Conservation (phyloP, 192 early-diverging fungal genomes). For the Coemansia brasiliensis region DNA sequence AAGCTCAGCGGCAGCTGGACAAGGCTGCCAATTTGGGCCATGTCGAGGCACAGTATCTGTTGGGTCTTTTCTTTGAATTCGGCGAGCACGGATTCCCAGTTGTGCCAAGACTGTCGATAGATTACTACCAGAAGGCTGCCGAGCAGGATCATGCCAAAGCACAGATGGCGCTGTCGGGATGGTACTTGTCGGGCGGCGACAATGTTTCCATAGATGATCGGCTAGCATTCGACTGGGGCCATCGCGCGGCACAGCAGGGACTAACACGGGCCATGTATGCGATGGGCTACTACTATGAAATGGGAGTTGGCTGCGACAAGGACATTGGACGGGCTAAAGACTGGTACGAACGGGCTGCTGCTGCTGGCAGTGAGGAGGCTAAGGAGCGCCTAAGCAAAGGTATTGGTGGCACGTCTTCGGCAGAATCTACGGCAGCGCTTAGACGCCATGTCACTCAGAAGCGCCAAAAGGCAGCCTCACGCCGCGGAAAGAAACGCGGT, state of each 20-base stretch:
- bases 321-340: constrained; percentile 59
- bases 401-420: constrained; percentile 17
- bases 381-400: constrained; percentile 48
- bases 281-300: constrained; percentile 88
- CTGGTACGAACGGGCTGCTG: constrained; percentile 70
- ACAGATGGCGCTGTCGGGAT: constrained; percentile 84
- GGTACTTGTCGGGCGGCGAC: constrained; percentile 80
- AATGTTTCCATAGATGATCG: constrained; percentile 65
- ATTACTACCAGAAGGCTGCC: constrained; percentile 81
- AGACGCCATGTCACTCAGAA: constrained; percentile 56
- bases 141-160: constrained; percentile 76
- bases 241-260: constrained; percentile 75
- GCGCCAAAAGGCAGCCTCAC: constrained; percentile 47
- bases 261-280: constrained; percentile 82
- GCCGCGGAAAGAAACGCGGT: constrained; percentile 27
- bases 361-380: constrained; percentile 54
- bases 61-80: constrained; percentile 80
- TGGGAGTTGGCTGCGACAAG: constrained; percentile 64
- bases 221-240: constrained; percentile 80
- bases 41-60: constrained; percentile 69
- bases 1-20: constrained; percentile 70
- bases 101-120: constrained; percentile 67
- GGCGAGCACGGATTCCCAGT: constrained; percentile 67
- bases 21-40: constrained; percentile 76
- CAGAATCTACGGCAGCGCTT: constrained; percentile 45